Conservation (phyloP, 495 filamentous ascomycete species). For the Polyplosphaeria fusca region DNA sequence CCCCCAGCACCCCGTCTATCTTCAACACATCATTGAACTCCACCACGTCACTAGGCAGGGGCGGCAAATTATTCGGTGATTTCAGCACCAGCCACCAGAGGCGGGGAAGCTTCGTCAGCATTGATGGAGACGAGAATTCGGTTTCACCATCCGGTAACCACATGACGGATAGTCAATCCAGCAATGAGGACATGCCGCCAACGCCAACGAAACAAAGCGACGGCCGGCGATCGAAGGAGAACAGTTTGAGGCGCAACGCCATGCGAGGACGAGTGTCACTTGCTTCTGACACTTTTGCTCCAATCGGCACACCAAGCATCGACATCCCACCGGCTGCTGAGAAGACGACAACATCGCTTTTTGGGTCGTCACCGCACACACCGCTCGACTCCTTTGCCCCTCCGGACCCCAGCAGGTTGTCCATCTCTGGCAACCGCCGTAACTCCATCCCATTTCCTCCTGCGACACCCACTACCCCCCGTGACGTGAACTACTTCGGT, state of each 20-base stretch:
- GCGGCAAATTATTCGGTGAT: constrained; percentile 66
- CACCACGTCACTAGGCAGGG: constrained; percentile 61
- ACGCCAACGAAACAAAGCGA: constrained; percentile 81
- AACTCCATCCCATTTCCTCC: constrained; percentile 50
- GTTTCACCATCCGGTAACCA: constrained; percentile 55
- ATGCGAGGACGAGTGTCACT: constrained; percentile 44
- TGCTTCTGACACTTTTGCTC: constrained; percentile 42
- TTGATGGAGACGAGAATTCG: constrained; percentile 68
- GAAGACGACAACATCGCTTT: background rate
- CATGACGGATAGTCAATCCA: constrained; percentile 53
- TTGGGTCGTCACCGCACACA: constrained; percentile 64
- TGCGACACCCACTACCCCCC: constrained; percentile 74
- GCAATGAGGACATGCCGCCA: constrained; percentile 76
- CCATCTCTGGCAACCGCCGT: constrained; percentile 61
- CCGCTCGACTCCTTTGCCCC: constrained; percentile 70
- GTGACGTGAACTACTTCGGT: constrained; percentile 56
- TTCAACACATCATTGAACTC: constrained; percentile 46
- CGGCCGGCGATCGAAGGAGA: constrained; percentile 45
- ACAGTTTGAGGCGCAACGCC: constrained; percentile 43
- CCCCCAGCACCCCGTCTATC: constrained; percentile 62
- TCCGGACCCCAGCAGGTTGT: constrained; percentile 77
- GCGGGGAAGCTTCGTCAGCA: constrained; percentile 70
- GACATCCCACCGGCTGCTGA: constrained; percentile 1
- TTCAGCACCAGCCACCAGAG: constrained; percentile 54
- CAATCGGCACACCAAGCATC: constrained; percentile 23